Evolutionary conservation across 2,329 filamentous ascomycete genomes (phyloP), one percentile per base, ranked within the genome.

Genomic region (Fusarium oxysporum): DNA sequence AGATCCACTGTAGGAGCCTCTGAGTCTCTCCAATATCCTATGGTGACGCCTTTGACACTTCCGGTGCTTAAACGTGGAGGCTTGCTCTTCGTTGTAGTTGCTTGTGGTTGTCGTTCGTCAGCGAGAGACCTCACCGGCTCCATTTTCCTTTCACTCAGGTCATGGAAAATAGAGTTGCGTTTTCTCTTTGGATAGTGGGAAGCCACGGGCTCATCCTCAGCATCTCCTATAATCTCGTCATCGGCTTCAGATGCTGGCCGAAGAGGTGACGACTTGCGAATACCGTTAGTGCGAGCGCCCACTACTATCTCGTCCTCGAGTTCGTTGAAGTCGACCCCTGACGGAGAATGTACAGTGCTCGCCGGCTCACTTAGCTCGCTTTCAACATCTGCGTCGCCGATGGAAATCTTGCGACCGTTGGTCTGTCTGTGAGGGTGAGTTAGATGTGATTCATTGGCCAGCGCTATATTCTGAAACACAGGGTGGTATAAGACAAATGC

Each of bases 21-120:
- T 0, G 89, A 91, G 54, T 90, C 88, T 56, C 89, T 84, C 90
- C 90, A 92, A 23, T 88, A 86, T 4, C 90, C 90, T 12, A 92
- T 82, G 9, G 86, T 78, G 9, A 89, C 83, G 8, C 85, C 84
- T 70, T 88, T 88, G 28, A 82, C 80, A 17, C 78, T 79, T 21
- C 77, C 75, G 19, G 80, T 58, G 38, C 76, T 81, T 38, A 76
- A 68, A 2, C 80, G 78, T 23, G 76, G 61, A 16, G 79, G 68
- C 56, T 79, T 83, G 23, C 71, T 41, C 48, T 80, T 82, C 17
- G 48, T 23, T 25, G 66, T 62, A 16, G 40, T 45, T 40, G 75
- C 68, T 10, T 71, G 67, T 1, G 78, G 62, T 6, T 77, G 72
- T 23, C 78, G 79, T 11, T 80, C 79, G 28, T 81, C 79, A 17